Base-by-base conservation (phyloP, 2,329 filamentous ascomycete species). In the Clathrospora elynae region DNA sequence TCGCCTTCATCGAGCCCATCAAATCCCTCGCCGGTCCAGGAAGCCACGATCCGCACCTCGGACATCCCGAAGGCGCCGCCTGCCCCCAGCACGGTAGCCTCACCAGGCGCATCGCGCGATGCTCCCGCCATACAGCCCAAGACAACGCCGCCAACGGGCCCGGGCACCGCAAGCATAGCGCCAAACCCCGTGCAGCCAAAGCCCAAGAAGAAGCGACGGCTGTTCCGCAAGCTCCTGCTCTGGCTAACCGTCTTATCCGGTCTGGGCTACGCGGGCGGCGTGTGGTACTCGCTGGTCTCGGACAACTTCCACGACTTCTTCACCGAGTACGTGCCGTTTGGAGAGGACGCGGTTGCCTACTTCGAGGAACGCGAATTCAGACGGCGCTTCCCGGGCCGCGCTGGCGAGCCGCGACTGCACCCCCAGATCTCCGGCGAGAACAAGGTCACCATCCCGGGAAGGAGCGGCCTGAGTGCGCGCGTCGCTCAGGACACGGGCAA, bases 291-390 rank as follows among this genome's bases (percentile, higher is more conserved):
- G 41, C 84, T 95, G 54, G 81, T 93, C 72, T 95, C 87, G 66
- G 93, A 99, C 77, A 96, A 90, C 74, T 99, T 97, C 81, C 92
- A 99, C 74, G 93, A 99, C 73, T 93, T 96, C 78, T 99, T 99
- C 75, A 97, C 91, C 62, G 91, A 96, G 74, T 99, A 92, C 71
- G 75, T 99, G 12, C 93, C 93, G 14, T 96, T 88, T 58, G 93
- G 91, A 62, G 93, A 99, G 74, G 89, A 96, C 68, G 87, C 87
- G 12, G 92, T 99, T 31, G 83, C 95, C 17, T 97, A 95, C 75
- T 85, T 99, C 37, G 93, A 99, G 73, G 93, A 99, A 75, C 83
- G 87, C 57, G 90, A 96, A 64, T 96, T 96, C 76, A 84, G 87
- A 67, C 90, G 87, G 73, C 85, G 88, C 44, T 96, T 96, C 76